Evolutionary conservation across 2,329 filamentous ascomycete genomes (phyloP), one percentile per base, ranked within the genome.

Genomic region (Alternaria longipes): DNA sequence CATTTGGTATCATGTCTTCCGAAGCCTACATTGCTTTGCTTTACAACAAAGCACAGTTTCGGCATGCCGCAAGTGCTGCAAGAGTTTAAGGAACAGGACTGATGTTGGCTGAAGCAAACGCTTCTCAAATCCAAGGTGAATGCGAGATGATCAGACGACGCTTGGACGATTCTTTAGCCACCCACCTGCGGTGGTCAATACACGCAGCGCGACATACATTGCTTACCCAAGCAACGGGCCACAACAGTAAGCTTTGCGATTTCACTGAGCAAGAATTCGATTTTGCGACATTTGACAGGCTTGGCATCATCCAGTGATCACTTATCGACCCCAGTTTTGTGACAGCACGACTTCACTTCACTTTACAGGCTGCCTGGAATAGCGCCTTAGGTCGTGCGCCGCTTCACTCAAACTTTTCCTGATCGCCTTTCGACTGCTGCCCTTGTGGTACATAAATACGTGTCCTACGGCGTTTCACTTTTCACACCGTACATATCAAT

Each of bases 331-430:
- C 9, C 32, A 24, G 26, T 41, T 20, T n/a, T 32, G n/a, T 41
- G 47, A 53, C 24, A 22, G 6, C 32, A 8, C 3, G 26, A 26
- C 46, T 47, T 28, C 32, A 32, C 42, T 59, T 59, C 56, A 59
- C 56, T 54, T 7, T n/a, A 5, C 28, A 36, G 18, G 38, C 20
- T 42, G 12, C 20, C 20, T 42, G 20, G 6, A 42, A 42, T 16
- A 24, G 20, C 20, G 12, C 18, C 8, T 41, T 22, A 41, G 18
- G 11, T 8, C 18, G 38, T 41, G 18, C 38, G n/a, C 45, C 26
- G 20, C 54, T 34, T 44, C 54, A 51, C 36, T 32, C 18, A 18
- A 11, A 28, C 14, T 36, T 56, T 24, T 24, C 6, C 18, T 36
- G 12, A 4, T 26, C 28, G 4, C 8, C 7, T 36, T 38, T 28